Conservation (phyloP, 305 asterid genomes). For the Solanum hybrid region DNA sequence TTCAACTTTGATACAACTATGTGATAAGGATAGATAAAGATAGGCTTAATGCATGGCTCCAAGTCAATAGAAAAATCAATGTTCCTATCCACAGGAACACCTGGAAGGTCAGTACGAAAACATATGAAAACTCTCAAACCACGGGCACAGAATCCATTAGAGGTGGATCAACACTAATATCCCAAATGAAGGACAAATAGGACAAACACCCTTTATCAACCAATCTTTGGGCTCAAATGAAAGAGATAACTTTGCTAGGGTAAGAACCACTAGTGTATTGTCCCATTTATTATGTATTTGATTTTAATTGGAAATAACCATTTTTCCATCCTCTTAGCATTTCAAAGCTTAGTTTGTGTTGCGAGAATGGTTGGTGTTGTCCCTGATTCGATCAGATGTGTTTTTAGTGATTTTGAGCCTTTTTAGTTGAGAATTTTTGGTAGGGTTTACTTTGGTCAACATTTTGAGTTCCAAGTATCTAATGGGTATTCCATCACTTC, state of each 20-base stretch:
- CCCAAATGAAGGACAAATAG: neutral
- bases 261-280: neutral
- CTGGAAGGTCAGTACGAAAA: too few species aligned
- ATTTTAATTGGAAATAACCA: neutral
- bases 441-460: neutral
- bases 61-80: neutral
- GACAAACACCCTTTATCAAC: neutral
- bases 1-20: neutral
- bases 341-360: neutral
- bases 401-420: too few species aligned
- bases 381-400: neutral
- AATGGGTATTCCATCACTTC: neutral
- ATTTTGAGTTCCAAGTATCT: neutral
- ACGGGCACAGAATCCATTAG: neutral
- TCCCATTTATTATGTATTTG: neutral
- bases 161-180: neutral
- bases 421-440: neutral
- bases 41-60: neutral
- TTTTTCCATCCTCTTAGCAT: neutral
- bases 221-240: neutral
- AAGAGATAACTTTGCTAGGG: neutral
- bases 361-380: neutral
- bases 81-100: too few species aligned
- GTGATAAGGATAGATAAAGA: neutral
- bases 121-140: neutral